These are phyloP conservation scores for Pythium scleroteichum DNA, from an alignment of 352 stramenopile species.

Conservation along the genomic window DNA sequence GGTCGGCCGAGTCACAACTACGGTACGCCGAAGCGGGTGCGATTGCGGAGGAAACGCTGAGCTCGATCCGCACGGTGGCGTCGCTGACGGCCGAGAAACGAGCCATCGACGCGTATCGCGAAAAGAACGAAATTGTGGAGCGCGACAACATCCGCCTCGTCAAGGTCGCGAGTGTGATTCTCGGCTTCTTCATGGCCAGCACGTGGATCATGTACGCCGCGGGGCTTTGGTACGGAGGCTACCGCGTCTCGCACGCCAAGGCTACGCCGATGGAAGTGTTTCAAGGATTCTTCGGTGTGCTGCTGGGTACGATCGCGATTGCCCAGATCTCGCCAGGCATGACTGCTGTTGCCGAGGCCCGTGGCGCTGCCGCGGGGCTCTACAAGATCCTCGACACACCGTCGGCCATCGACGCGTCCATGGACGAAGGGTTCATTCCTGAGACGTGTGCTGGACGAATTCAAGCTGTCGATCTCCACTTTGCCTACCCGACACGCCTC, in stretches of 20 bases:
- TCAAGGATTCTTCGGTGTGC: constrained; percentile 29
- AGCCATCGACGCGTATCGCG: constrained; percentile 28
- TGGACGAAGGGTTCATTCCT: constrained; percentile 23
- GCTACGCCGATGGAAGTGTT: constrained; percentile 27
- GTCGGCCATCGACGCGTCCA: constrained; percentile 38
- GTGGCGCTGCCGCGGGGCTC: constrained; percentile 26
- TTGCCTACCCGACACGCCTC: constrained; percentile 58
- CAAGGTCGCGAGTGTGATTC: constrained; percentile 17
- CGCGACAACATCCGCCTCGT: constrained; percentile 19
- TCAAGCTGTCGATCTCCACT: constrained; percentile 44
- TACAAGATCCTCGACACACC: constrained; percentile 37
- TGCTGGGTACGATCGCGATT: constrained; percentile 27
- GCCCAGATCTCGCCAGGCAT: constrained; percentile 31
- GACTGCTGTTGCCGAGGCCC: constrained; percentile 26
- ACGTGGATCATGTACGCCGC: constrained; percentile 19
- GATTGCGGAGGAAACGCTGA: constrained; percentile 34
- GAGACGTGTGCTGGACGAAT: constrained; percentile 31
- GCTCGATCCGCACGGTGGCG: constrained; percentile 31
- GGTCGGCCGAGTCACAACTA: constrained; percentile 10
- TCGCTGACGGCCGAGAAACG: constrained; percentile 28
- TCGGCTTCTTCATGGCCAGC: constrained; percentile 22
- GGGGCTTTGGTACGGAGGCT: constrained; percentile 33
- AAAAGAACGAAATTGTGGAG: constrained; percentile 20
- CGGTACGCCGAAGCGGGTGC: constrained; percentile 30
- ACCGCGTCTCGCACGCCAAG: constrained; percentile 18